Evolutionary conservation across 2,329 filamentous ascomycete genomes (phyloP).

Genomic region (Cyphellophora attinorum): DNA sequence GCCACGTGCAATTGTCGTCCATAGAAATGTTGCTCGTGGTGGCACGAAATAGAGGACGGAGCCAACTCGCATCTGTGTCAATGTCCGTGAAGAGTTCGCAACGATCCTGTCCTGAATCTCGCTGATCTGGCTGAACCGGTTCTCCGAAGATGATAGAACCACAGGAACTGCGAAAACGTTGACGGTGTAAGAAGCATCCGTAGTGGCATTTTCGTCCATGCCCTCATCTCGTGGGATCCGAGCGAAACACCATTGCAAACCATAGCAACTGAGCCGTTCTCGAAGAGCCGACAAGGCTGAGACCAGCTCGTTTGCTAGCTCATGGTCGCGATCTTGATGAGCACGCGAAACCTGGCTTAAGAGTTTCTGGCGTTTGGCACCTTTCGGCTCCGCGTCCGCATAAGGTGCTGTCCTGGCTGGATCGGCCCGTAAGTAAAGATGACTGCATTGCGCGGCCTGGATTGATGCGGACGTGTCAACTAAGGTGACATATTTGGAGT

Average conservation of each 20-base stretch:
- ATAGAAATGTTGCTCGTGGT: conserved; percentile 37
- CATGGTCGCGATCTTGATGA: conserved; percentile 23
- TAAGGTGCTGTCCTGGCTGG: conserved; percentile 38
- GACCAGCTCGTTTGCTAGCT: conserved; percentile 23
- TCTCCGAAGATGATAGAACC: not conserved
- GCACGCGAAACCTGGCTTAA: conserved; percentile 24
- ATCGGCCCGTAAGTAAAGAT: conserved; percentile 34
- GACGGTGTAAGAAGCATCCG: no score
- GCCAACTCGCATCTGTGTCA: conserved; percentile 10
- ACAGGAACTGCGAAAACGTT: not conserved
- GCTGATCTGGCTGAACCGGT: conserved; percentile 6
- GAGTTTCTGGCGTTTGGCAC: conserved; percentile 31
- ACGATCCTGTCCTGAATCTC: conserved; percentile 14
- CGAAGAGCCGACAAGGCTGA: conserved; percentile 28
- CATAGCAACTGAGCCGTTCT: not conserved
- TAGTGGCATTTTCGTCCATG: no score
- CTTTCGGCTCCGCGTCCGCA: conserved; percentile 41
- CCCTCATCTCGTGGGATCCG: no score
- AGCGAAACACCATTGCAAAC: conserved; percentile 5
- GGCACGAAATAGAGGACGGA: conserved; percentile 35
- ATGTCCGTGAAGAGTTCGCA: conserved; percentile 1
- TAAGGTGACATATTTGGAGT: conserved; percentile 30
- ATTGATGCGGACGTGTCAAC: conserved; percentile 53
- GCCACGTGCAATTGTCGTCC: conserved; percentile 28
- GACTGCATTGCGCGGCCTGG: conserved; percentile 35